phyloP scores from a whole-genome alignment of 805 yeast genomes.

The Schwanniomyces pseudopolymorphus region DNA sequence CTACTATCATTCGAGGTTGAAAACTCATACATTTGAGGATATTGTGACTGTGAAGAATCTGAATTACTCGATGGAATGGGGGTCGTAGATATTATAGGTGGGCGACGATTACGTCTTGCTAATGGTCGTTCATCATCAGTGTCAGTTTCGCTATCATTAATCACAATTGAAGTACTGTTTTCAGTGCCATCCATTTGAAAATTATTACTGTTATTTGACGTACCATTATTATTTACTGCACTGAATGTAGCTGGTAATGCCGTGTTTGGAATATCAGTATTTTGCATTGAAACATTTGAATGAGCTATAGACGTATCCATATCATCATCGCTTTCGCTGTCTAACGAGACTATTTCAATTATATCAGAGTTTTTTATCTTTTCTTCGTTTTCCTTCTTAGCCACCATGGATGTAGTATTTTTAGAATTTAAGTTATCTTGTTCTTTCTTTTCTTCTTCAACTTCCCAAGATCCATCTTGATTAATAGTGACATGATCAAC shows the following conservation, averaged over 20 bases:
- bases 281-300: background rate
- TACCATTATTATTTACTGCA: background rate
- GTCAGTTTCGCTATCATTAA: conserved; percentile 2
- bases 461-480: conserved; percentile 74
- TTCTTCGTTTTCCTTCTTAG: background rate
- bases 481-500: conserved; percentile 67
- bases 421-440: background rate
- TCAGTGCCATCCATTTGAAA: too few relatives aligned
- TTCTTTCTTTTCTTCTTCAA: conserved; percentile 8
- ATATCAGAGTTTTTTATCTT: conserved; percentile 14
- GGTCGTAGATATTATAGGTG: background rate
- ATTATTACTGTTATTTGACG: background rate
- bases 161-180: background rate
- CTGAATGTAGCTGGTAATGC: background rate
- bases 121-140: conserved; percentile 1
- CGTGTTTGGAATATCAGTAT: background rate
- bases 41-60: background rate
- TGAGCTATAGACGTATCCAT: conserved; percentile 4
- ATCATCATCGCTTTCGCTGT: conserved; percentile 49
- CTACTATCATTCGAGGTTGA: background rate
- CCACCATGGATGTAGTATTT: background rate
- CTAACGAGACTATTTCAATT: conserved; percentile 49
- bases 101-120: background rate
- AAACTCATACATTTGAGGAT: background rate
- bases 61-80: background rate